Conservation (phyloP, 768 basidiomycete genomes). For the Mycena galericulata region DNA sequence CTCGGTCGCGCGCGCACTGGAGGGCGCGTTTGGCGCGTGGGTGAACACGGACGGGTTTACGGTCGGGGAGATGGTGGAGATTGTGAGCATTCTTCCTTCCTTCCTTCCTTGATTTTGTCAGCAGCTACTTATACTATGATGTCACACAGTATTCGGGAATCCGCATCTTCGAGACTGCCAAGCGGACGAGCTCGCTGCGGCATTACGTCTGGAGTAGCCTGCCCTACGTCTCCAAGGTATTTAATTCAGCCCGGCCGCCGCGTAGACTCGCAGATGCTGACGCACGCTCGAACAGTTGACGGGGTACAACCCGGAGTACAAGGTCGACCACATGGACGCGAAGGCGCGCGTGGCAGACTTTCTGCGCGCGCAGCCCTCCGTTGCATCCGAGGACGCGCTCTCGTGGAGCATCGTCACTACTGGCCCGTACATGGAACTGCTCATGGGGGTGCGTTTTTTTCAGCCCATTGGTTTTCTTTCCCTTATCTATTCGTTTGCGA, state of each 20-base stretch:
- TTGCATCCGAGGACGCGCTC: not conserved
- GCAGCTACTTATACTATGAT: not conserved
- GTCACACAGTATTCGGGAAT: slow-evolving; percentile 47
- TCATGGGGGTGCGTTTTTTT: not conserved
- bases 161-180: slow-evolving; percentile 55
- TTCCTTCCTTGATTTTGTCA: not conserved
- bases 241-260: too few species aligned
- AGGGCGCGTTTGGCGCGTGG: slow-evolving; percentile 55
- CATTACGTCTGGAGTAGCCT: slow-evolving; percentile 55
- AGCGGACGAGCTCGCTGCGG: slow-evolving; percentile 45
- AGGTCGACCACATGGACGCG: slow-evolving; percentile 21
- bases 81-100: slow-evolving; percentile 20
- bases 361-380: slow-evolving; percentile 9
- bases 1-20: slow-evolving; percentile 43
- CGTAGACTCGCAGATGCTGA: too few species aligned
- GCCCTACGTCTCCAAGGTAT: slow-evolving; percentile 13
- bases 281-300: too few species aligned
- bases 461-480: not conserved
- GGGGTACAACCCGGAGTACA: slow-evolving; percentile 14
- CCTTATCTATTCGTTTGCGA: not conserved
- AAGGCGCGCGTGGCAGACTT: slow-evolving; percentile 21
- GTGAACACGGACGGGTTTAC: slow-evolving; percentile 57
- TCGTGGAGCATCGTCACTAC: slow-evolving; percentile 24
- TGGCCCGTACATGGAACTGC: slow-evolving; percentile 20
- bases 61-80: slow-evolving; percentile 54